These are phyloP conservation scores for Tillandsia leiboldiana DNA, from an alignment of 176 grass and related monocot genomes.

Conservation along the genomic window DNA sequence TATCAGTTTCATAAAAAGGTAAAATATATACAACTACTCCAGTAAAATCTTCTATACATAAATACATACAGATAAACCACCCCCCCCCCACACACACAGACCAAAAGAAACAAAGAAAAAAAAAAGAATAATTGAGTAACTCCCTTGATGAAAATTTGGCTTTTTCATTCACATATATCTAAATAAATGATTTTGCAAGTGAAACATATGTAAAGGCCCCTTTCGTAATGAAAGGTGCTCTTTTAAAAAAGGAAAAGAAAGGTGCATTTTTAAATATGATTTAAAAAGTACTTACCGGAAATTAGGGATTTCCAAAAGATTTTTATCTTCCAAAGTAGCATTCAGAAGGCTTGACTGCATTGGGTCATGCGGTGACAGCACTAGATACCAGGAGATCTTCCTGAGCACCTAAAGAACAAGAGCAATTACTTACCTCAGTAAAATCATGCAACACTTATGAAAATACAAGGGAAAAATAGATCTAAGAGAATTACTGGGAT, in stretches of 20 bases:
- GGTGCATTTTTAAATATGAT: background rate
- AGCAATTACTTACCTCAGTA: background rate
- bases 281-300: constrained; percentile 40
- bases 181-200: too few relatives aligned
- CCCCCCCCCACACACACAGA: too few relatives aligned
- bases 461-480: background rate
- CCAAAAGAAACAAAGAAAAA: too few relatives aligned
- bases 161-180: too few relatives aligned
- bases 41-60: too few relatives aligned
- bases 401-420: constrained; percentile 57
- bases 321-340: constrained; percentile 86
- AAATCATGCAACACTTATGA: background rate
- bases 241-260: background rate
- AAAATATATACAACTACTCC: too few relatives aligned
- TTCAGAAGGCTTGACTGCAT: constrained; percentile 97
- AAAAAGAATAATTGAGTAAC: too few relatives aligned
- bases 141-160: too few relatives aligned
- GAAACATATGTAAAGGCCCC: too few relatives aligned
- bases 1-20: background rate
- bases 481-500: constrained; percentile 43
- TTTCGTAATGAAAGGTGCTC: too few relatives aligned
- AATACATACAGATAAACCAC: too few relatives aligned
- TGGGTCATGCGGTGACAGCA: constrained; percentile 71
- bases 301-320: constrained; percentile 76
- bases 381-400: constrained; percentile 92